A percentile compares a stretch with the other conserved stretches of the same genome.
Evolutionary conservation across 2,329 filamentous ascomycete genomes (phyloP).

Genomic region (Alternaria angustiovoidea): DNA sequence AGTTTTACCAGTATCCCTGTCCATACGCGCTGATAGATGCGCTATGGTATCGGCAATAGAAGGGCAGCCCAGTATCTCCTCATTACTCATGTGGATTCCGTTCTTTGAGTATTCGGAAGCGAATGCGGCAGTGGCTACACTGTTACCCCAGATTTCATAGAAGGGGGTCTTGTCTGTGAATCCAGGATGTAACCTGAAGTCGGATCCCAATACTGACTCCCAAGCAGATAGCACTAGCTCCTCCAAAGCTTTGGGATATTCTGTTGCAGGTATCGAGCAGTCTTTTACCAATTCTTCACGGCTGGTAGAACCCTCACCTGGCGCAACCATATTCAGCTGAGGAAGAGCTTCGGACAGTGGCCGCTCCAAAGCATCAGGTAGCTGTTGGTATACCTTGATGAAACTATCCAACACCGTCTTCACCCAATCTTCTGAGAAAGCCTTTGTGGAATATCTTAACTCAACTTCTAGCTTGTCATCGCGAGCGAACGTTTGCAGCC

Average conservation of each 20-base stretch:
- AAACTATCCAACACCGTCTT: neutral
- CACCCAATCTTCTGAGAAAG: neutral
- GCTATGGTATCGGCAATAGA: neutral
- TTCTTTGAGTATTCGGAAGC: constrained; percentile 1
- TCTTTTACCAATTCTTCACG: too few relatives aligned
- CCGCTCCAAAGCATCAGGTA: neutral
- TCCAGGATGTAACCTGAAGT: constrained; percentile 7
- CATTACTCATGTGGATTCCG: neutral
- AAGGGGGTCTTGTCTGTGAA: constrained; percentile 6
- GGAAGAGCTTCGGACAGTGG: neutral
- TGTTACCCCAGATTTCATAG: constrained; percentile 8
- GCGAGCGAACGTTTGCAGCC: constrained; percentile 8
- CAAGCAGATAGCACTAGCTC: constrained; percentile 5
- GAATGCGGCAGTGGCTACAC: neutral
- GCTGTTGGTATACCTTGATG: neutral
- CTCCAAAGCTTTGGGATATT: neutral
- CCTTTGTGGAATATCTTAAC: constrained; percentile 2
- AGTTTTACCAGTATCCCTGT: neutral
- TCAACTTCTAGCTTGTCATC: constrained; percentile 3
- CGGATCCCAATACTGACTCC: constrained; percentile 6
- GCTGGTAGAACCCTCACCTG: neutral
- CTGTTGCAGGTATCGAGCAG: neutral
- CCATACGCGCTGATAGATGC: neutral
- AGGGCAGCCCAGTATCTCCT: neutral
- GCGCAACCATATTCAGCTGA: neutral